Evolutionary conservation across 73 alveolate species (phyloP).

Genomic region (Tetrahymena borealis): DNA sequence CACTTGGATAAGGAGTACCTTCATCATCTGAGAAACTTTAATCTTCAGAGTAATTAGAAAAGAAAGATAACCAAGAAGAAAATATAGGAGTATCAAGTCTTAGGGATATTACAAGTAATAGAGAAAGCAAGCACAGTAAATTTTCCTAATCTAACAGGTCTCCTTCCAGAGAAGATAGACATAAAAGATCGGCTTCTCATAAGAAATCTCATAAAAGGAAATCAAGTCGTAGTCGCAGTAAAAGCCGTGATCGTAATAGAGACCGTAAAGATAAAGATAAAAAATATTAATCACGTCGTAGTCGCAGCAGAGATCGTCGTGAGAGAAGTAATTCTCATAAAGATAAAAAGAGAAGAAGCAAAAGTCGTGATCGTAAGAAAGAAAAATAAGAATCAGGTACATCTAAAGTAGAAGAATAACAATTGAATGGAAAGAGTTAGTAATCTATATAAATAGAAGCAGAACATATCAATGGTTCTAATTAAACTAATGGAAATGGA

Average conservation of each 20-base stretch:
- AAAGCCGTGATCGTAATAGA: background rate
- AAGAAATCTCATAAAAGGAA: background rate
- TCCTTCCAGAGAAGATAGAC: background rate
- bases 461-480: no score
- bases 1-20: background rate
- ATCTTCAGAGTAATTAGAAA: background rate
- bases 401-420: background rate
- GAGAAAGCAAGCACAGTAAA: background rate
- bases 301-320: constrained; percentile 1
- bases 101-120: background rate
- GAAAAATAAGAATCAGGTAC: background rate
- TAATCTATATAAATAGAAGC: background rate
- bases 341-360: background rate
- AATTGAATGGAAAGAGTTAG: background rate
- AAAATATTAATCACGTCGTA: background rate
- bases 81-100: background rate
- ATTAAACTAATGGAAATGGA: background rate
- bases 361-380: background rate
- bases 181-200: background rate
- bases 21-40: background rate
- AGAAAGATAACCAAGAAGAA: background rate
- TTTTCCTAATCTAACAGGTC: background rate
- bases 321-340: background rate
- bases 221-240: background rate
- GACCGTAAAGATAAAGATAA: background rate